A percentile compares a stretch with the other conserved stretches of the same genome.
Evolutionary conservation across 2,329 filamentous ascomycete genomes (phyloP).

Genomic region (Ascochyta lentis): DNA sequence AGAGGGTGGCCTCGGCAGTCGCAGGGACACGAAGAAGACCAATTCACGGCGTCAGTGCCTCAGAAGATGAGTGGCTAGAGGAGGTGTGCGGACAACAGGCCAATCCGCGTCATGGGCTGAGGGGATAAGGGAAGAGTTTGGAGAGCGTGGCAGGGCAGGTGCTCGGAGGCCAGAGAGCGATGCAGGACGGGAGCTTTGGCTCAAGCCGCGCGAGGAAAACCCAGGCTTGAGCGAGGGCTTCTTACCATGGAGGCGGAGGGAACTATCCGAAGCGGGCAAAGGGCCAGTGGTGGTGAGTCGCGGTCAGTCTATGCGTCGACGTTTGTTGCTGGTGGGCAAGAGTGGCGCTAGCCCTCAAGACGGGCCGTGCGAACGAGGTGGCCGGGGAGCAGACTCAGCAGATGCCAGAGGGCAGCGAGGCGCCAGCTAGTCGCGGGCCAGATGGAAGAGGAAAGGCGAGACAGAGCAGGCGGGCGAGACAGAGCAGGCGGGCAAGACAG

Average conservation of each 20-base stretch:
- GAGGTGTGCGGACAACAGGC: constrained; percentile 33
- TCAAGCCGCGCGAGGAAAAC: constrained; percentile 44
- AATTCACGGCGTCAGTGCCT: constrained; percentile 36
- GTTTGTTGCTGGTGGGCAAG: constrained; percentile 39
- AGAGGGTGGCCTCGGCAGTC: constrained; percentile 40
- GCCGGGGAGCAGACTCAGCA: constrained; percentile 24
- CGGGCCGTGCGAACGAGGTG: constrained; percentile 39
- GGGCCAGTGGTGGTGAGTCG: constrained; percentile 34
- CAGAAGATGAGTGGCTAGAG: constrained; percentile 37
- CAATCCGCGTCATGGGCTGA: constrained; percentile 48
- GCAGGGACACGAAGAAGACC: constrained; percentile 35
- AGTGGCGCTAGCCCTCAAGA: constrained; percentile 31
- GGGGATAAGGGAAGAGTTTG: constrained; percentile 39
- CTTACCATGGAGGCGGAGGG: constrained; percentile 50
- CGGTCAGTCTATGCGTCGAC: constrained; percentile 42
- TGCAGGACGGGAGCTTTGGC: constrained; percentile 39
- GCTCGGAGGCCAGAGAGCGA: constrained; percentile 37
- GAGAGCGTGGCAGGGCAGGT: constrained; percentile 46
- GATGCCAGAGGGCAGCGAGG: constrained; percentile 24
- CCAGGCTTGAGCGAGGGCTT: constrained; percentile 38
- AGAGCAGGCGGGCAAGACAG: neutral
- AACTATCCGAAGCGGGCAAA: constrained; percentile 45
- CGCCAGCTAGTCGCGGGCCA: constrained; percentile 24
- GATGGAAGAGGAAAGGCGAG: constrained; percentile 7
- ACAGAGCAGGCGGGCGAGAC: too few species aligned